Evolutionary conservation across 805 yeast genomes (phyloP).

Genomic region (Tetrapisispora fleetii): DNA sequence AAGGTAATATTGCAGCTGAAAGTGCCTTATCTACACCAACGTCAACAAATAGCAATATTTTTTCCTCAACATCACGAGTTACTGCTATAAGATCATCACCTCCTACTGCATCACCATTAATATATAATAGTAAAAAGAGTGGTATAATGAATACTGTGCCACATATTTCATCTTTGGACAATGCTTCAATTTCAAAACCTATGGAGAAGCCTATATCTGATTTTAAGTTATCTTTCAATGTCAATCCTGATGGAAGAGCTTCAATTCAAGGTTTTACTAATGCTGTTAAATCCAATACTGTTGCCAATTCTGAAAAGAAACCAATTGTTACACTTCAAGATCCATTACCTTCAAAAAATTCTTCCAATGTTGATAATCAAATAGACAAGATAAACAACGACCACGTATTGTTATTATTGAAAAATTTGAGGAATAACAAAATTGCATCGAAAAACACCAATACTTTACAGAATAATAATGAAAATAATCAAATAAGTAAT

Average conservation of each 20-base stretch:
- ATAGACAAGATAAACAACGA: constrained; percentile 15
- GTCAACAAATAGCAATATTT: constrained; percentile 5
- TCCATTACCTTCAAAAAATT: background rate
- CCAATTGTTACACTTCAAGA: background rate
- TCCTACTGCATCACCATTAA: constrained; percentile 1
- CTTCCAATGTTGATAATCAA: background rate
- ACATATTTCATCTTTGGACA: too few relatives aligned
- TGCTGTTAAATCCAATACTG: background rate
- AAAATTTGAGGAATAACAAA: constrained; percentile 20
- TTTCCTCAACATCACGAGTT: constrained; percentile 6
- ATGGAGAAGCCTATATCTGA: background rate
- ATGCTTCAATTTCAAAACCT: background rate
- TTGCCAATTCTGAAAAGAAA: background rate
- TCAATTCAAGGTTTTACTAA: constrained; percentile 14
- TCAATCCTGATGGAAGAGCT: constrained; percentile 29
- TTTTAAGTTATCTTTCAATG: constrained; percentile 21
- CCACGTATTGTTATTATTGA: constrained; percentile 20
- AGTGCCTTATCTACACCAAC: constrained; percentile 5
- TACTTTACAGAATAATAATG: background rate
- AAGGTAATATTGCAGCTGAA: background rate
- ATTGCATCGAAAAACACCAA: constrained; percentile 2
- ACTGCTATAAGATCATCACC: constrained; percentile 10
- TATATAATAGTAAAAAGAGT: background rate
- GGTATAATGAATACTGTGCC: background rate
- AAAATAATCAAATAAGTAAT: background rate